Evolutionary conservation across 208 protist species (phyloP).

Genomic region (Leishmania lainsoni): DNA sequence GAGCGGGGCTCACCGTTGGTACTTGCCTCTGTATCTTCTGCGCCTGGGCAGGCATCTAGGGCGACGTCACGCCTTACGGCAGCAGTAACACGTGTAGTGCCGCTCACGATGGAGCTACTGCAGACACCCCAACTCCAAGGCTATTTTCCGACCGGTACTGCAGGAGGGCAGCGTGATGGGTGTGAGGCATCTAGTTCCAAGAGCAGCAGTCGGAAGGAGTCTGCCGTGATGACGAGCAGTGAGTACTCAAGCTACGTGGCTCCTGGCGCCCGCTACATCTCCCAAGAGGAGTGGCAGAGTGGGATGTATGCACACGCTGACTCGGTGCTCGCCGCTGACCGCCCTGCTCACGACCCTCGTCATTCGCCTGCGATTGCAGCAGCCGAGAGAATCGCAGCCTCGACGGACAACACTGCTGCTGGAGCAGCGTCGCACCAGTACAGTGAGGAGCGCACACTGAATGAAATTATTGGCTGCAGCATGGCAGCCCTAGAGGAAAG

Average conservation of each 20-base stretch:
- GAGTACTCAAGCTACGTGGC: constrained; percentile 43
- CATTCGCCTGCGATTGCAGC: neutral
- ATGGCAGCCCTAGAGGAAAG: constrained; percentile 37
- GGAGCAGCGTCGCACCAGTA: neutral
- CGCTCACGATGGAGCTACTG: constrained; percentile 38
- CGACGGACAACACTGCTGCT: neutral
- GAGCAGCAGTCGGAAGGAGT: constrained; percentile 7
- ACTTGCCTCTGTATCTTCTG: neutral
- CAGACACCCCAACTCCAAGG: constrained; percentile 40
- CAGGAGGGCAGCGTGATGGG: neutral
- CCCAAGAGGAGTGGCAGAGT: constrained; percentile 32
- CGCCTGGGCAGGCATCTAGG: neutral
- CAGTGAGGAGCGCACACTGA: constrained; percentile 35
- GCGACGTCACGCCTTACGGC: neutral
- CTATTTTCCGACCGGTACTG: neutral
- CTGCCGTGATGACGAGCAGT: constrained; percentile 33
- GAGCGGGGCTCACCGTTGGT: neutral
- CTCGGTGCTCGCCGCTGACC: neutral
- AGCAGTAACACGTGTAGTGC: constrained; percentile 10
- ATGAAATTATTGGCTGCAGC: constrained; percentile 42
- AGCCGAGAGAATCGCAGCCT: neutral
- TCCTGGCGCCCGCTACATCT: constrained; percentile 46
- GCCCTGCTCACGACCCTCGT: neutral
- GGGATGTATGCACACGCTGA: neutral
- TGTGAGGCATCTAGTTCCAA: neutral